These are phyloP conservation scores for Aspergillus cristatus DNA, from an alignment of 495 filamentous ascomycete genomes.

Conservation along the genomic window DNA sequence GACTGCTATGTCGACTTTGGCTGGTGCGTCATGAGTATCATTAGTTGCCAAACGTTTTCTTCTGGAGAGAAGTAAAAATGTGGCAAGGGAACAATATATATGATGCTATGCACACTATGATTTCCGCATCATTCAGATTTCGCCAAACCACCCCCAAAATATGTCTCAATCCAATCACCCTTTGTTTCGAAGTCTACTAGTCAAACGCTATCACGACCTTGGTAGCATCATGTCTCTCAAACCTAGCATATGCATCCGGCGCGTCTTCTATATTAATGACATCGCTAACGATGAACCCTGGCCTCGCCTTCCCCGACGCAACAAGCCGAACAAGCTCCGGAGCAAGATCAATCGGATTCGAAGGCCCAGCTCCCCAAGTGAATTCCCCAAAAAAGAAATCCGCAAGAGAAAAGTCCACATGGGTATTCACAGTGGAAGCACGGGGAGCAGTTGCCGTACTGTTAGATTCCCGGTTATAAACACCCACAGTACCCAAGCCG, in stretches of 20 bases:
- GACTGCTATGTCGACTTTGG: too few species aligned
- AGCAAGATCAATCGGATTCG: slow-evolving; percentile 4
- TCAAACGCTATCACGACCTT: slow-evolving; percentile 3
- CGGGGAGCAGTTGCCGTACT: slow-evolving; percentile 3
- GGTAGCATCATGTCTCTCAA: slow-evolving; percentile 4
- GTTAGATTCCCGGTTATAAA: slow-evolving; percentile 2
- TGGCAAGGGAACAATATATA: too few species aligned
- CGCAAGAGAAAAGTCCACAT: not conserved
- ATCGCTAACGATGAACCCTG: slow-evolving; percentile 6
- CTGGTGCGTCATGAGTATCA: too few species aligned
- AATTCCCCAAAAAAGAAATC: slow-evolving; percentile 5
- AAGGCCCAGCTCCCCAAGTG: slow-evolving; percentile 3
- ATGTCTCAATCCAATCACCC: too few species aligned
- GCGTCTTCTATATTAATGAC: slow-evolving; percentile 4
- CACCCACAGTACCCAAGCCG: slow-evolving; percentile 4
- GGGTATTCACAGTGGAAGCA: slow-evolving; percentile 4
- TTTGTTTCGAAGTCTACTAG: too few species aligned
- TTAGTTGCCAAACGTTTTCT: too few species aligned
- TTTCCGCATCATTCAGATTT: too few species aligned
- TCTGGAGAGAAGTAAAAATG: too few species aligned
- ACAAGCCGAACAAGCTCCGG: slow-evolving; percentile 4
- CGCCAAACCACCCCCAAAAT: too few species aligned
- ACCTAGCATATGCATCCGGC: slow-evolving; percentile 5
- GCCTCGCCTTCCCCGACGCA: slow-evolving; percentile 4
- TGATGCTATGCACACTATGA: too few species aligned